phyloP scores from a whole-genome alignment of 2,329 filamentous ascomycete genomes.

The Claviceps digitariae region DNA sequence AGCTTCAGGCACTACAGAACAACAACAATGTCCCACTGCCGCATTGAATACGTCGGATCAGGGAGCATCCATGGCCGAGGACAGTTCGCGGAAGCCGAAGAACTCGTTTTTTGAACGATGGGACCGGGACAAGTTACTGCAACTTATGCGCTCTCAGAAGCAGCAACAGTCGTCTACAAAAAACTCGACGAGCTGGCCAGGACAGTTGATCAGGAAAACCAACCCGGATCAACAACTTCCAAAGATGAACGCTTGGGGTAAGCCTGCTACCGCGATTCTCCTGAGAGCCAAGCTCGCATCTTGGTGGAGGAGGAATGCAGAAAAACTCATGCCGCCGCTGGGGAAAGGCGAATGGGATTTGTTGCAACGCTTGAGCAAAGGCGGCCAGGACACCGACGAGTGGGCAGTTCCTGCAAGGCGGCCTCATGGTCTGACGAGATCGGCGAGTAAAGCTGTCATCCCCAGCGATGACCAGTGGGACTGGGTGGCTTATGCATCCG shows the following conservation, averaged over 20 bases:
- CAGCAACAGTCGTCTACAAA: conserved; percentile 15
- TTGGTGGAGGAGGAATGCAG: conserved; percentile 32
- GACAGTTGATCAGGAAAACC: conserved; percentile 13
- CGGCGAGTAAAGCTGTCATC: neutral
- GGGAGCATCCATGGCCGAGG: neutral
- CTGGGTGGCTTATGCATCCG: conserved; percentile 29
- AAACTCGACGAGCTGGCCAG: conserved; percentile 14
- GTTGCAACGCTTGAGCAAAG: conserved; percentile 32
- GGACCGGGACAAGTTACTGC: conserved; percentile 31
- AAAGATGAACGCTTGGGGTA: conserved; percentile 35
- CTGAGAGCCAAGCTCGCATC: conserved; percentile 28
- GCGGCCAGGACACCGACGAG: conserved; percentile 20
- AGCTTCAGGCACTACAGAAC: neutral
- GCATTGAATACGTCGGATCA: neutral
- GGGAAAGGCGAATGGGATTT: conserved; percentile 40
- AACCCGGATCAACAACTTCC: conserved; percentile 26
- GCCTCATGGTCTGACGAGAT: conserved; percentile 8
- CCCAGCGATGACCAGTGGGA: conserved; percentile 16
- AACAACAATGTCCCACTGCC: neutral
- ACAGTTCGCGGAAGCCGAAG: conserved; percentile 4
- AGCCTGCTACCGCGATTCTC: conserved; percentile 25
- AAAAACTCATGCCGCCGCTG: conserved; percentile 41
- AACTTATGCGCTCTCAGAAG: conserved; percentile 29
- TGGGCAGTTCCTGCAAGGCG: conserved; percentile 25
- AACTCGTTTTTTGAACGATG: conserved; percentile 32